Base-by-base conservation (phyloP, 352 stramenopile species). In the Sclerospora graminicola region DNA sequence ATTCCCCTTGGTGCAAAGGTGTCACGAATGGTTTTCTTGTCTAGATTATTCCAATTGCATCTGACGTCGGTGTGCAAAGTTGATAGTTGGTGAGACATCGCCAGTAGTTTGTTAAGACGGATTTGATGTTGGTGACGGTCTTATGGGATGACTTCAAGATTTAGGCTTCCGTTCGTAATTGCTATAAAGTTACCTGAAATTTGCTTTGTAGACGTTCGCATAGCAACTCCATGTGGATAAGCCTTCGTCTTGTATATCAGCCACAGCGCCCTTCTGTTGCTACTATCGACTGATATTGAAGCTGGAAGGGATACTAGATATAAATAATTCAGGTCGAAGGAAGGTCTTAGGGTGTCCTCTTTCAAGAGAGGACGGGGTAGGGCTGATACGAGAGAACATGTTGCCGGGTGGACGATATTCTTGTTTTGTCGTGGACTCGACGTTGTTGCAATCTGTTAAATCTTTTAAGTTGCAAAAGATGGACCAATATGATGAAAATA, bases 381-480 rank as follows among this genome's bases (percentile, higher is more conserved):
- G n/a, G n/a, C n/a, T n/a, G n/a, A n/a, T n/a, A n/a, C n/a, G n/a
- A n/a, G n/a, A n/a, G n/a, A 31, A 53, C 24, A 27, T 48, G 26
- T 57, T 61, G 24, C 29, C 41, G 8, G 47, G 36, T 39, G 10
- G 8, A 15, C 4, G 34, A 19, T 33, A 18, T 1, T 61, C 41
- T 6, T 49, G 36, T 48, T 29, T 10, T 46, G 16, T 18, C 52
- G 14, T 1, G 52, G 53, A 27, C 47, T 61, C 24, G 57, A 37
- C 26, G 53, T 57, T 13, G 53, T 61, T 2, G 53, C 53, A 9
- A 61, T 61, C 13, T n/a, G n/a, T n/a, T n/a, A n/a, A n/a, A n/a
- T n/a, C n/a, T n/a, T n/a, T n/a, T n/a, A n/a, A n/a, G n/a, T n/a
- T n/a, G n/a, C n/a, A n/a, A n/a, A n/a, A n/a, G n/a, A n/a, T n/a